Evolutionary conservation across 306 rosid genomes (phyloP).

Genomic region (Arachis stenosperma): DNA sequence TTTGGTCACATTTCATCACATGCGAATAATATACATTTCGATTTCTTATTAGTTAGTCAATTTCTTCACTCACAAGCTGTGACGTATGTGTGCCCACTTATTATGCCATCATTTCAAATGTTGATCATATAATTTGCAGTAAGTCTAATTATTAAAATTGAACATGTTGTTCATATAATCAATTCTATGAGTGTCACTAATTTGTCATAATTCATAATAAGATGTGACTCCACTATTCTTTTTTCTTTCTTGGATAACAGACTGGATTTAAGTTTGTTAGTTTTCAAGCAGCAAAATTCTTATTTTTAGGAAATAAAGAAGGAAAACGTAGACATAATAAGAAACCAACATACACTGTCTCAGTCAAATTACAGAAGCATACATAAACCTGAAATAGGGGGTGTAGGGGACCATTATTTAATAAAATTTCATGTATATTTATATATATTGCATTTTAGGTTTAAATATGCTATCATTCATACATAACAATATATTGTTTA

Average conservation of each 20-base stretch:
- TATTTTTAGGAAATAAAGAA: constrained; percentile 18
- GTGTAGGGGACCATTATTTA: neutral
- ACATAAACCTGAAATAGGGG: constrained; percentile 39
- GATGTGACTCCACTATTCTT: constrained; percentile 58
- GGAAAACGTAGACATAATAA: constrained; percentile 41
- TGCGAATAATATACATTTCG: constrained; percentile 26
- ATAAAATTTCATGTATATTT: constrained; percentile 23
- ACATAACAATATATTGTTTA: constrained; percentile 20
- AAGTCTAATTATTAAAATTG: too few species aligned
- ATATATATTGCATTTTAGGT: constrained; percentile 12
- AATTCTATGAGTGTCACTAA: constrained; percentile 16
- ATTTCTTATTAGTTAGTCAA: constrained; percentile 28
- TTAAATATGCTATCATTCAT: constrained; percentile 14
- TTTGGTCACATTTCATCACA: constrained; percentile 18
- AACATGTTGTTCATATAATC: too few species aligned
- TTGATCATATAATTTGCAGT: too few species aligned
- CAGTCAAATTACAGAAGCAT: constrained; percentile 32
- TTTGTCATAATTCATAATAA: constrained; percentile 21
- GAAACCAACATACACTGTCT: constrained; percentile 35
- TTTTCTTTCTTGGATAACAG: too few species aligned
- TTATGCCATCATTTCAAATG: neutral
- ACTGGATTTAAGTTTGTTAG: too few species aligned
- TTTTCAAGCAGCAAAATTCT: constrained; percentile 32
- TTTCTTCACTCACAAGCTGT: constrained; percentile 42
- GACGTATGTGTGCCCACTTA: constrained; percentile 3